These are phyloP conservation scores for Corchorus capsularis DNA, from an alignment of 345 rosid genomes.

Conservation along the genomic window DNA sequence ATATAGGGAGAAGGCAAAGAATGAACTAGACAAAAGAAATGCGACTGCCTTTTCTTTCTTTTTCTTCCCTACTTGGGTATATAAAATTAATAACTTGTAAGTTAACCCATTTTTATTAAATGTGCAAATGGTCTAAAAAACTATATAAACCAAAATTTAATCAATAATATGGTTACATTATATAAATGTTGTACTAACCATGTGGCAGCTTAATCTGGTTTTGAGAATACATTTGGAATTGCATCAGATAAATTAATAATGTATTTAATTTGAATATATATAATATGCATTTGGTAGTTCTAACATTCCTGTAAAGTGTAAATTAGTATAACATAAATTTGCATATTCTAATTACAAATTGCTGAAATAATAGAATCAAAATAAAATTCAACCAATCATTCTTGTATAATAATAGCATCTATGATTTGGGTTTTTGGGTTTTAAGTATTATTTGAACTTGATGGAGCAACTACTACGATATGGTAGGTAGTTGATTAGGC, in stretches of 20 bases:
- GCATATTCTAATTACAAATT: neutral
- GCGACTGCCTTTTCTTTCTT: too few relatives aligned
- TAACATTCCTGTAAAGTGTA: neutral
- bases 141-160: too few relatives aligned
- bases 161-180: too few relatives aligned
- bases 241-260: neutral
- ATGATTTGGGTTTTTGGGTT: neutral
- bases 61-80: too few relatives aligned
- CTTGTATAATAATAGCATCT: neutral
- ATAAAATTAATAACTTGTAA: too few relatives aligned
- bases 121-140: too few relatives aligned
- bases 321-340: neutral
- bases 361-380: neutral
- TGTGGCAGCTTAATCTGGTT: neutral
- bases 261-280: too few relatives aligned
- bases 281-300: neutral
- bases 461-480: conserved; percentile 7
- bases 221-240: neutral
- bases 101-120: too few relatives aligned
- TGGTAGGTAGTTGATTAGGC: conserved; percentile 5
- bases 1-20: too few relatives aligned
- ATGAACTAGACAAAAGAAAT: too few relatives aligned
- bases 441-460: neutral
- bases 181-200: neutral
- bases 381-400: neutral